Evolutionary conservation across 352 stramenopile species (phyloP).

Genomic region (Saprolegnia parasitica): DNA sequence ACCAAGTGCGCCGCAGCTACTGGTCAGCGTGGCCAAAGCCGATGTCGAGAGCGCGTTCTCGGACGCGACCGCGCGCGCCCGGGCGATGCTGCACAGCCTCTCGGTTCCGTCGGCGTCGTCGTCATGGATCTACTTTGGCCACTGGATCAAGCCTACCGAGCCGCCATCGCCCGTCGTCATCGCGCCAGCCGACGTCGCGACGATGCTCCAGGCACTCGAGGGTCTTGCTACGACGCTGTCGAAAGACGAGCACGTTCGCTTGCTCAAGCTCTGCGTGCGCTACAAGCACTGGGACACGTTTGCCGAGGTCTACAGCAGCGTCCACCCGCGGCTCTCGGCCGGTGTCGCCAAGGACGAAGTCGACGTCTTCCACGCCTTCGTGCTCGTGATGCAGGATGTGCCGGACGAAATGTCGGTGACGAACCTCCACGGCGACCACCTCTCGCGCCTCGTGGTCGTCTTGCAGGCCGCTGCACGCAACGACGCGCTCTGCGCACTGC

Average conservation of each 20-base stretch:
- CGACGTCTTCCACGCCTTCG: neutral
- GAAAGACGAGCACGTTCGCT: neutral
- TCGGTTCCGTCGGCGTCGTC: neutral
- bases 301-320: neutral
- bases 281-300: constrained; percentile 14
- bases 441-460: constrained; percentile 2
- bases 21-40: constrained; percentile 10
- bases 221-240: neutral
- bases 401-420: neutral
- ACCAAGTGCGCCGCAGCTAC: neutral
- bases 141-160: neutral
- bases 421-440: neutral
- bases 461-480: neutral
- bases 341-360: neutral
- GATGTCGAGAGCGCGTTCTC: constrained; percentile 23
- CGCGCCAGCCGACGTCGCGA: neutral
- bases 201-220: neutral
- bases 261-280: constrained; percentile 19
- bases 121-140: neutral
- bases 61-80: neutral
- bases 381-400: neutral
- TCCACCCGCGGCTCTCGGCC: no score
- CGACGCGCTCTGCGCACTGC: neutral
- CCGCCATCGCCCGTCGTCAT: neutral
- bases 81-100: neutral